phyloP scores from a whole-genome alignment of 2,329 filamentous ascomycete species.

The Knoxdaviesia proteae region DNA sequence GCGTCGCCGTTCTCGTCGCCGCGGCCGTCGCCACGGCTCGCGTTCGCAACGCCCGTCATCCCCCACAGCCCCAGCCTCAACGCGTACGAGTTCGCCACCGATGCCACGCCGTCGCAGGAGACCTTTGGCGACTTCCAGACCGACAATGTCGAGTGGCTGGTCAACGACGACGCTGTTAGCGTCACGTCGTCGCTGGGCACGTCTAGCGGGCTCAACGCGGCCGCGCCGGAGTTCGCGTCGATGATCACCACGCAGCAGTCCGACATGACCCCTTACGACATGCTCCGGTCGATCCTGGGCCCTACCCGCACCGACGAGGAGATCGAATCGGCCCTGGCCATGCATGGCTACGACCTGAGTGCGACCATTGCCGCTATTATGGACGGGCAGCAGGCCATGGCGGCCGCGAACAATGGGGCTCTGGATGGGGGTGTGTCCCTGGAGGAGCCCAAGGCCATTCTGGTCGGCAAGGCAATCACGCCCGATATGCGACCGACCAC shows the following conservation, averaged over 20 bases:
- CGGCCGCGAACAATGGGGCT: constrained; percentile 11
- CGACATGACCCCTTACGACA: constrained; percentile 96
- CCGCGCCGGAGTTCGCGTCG: constrained; percentile 56
- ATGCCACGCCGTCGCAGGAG: constrained; percentile 60
- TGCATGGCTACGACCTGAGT: constrained; percentile 81
- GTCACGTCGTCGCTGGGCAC: constrained; percentile 53
- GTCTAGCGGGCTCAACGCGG: constrained; percentile 53
- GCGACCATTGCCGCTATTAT: constrained; percentile 81
- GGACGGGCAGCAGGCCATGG: constrained; percentile 37
- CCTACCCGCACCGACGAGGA: constrained; percentile 82
- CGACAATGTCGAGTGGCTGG: constrained; percentile 93
- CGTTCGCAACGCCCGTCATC: constrained; percentile 73
- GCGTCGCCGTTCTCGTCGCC: constrained; percentile 88
- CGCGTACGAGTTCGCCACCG: constrained; percentile 81
- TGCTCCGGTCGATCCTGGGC: constrained; percentile 83
- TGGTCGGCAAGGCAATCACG: constrained; percentile 81
- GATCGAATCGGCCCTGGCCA: constrained; percentile 74
- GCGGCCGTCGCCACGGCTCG: constrained; percentile 75
- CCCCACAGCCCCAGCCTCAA: constrained; percentile 88
- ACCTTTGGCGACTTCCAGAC: constrained; percentile 80
- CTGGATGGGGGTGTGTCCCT: constrained; percentile 10
- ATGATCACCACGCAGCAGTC: constrained; percentile 38
- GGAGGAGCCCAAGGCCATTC: constrained; percentile 41
- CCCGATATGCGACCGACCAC: constrained; percentile 56
- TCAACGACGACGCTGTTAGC: constrained; percentile 69